phyloP scores from a whole-genome alignment of 2,329 filamentous ascomycete genomes.

The Talaromyces verruculosus region DNA sequence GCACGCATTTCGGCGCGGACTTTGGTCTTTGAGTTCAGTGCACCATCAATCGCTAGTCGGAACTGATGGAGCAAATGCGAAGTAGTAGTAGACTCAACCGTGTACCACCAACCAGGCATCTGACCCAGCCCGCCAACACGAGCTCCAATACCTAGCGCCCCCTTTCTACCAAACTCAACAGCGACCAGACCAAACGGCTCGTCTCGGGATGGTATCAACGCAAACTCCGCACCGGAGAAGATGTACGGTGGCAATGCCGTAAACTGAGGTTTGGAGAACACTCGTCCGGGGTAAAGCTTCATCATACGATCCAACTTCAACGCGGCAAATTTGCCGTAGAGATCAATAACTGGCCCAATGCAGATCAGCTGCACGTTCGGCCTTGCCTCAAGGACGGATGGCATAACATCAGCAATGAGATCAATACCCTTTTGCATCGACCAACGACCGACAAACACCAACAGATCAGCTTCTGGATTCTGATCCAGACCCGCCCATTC shows the following conservation, averaged over 20 bases:
- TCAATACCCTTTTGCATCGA: constrained; percentile 69
- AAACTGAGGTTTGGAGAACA: constrained; percentile 68
- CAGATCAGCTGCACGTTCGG: constrained; percentile 62
- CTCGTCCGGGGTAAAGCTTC: constrained; percentile 64
- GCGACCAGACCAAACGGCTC: constrained; percentile 69
- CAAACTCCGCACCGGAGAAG: constrained; percentile 67
- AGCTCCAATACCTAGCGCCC: constrained; percentile 65
- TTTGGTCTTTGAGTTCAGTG: constrained; percentile 57
- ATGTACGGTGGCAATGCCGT: constrained; percentile 66
- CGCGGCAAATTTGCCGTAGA: constrained; percentile 67
- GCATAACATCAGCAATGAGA: constrained; percentile 67
- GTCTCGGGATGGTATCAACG: constrained; percentile 66
- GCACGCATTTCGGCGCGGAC: constrained; percentile 64
- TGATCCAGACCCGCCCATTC: constrained; percentile 66
- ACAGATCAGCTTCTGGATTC: constrained; percentile 62
- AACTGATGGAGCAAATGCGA: constrained; percentile 65
- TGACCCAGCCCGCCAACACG: constrained; percentile 67
- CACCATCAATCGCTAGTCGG: constrained; percentile 62
- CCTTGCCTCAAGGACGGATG: constrained; percentile 60
- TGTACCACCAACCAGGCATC: constrained; percentile 72
- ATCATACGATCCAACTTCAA: constrained; percentile 65
- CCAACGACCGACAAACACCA: constrained; percentile 70
- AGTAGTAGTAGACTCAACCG: constrained; percentile 64
- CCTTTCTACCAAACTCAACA: constrained; percentile 68
- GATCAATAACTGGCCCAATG: constrained; percentile 65